Base-by-base conservation (phyloP, 306 rosid genomes). In the Neltuma alba region DNA sequence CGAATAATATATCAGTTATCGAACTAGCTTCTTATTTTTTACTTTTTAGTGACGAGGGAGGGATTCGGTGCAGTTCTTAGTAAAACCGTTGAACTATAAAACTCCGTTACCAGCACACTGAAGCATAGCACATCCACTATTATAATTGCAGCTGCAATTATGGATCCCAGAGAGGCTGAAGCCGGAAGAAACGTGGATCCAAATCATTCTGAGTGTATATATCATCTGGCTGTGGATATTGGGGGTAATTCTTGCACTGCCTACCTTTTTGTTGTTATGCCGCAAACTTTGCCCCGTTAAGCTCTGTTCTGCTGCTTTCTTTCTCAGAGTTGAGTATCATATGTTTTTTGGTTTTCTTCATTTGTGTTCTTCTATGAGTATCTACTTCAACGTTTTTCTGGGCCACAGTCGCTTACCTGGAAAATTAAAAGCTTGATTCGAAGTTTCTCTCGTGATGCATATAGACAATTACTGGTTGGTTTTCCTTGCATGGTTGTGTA, bases 151-250 rank as follows among this genome's bases (percentile, higher is more conserved):
- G 42, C 80, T 55, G 0, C 31, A 60, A 20, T 9, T 30, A 89
- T 90, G 98, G 95, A 91, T 88, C 83, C 66, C 37, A 79, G 33
- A 37, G 52, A 74, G 77, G 41, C 65, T 60, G 83, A 70, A 50
- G 71, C 58, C 61, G 57, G 66, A 48, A 45, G 41, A 34, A 71
- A 65, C 41, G 87, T 83, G 25, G 87, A 90, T 50, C 69, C 48
- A 60, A 84, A 74, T 28, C 80, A 77, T 67, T 70, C 72, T 38
- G 82, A 30, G 69, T 79, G 70, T 55, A 85, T 88, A 25, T 89
- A 94, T 86, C 91, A 94, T 82, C 87, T 92, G 45, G 94, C 98
- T 84, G 41, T 94, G 78, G 98, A 94, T 81, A 90, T 94, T 83
- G 97, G 97, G 81, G 98, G 97, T 88, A 76, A 78, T 72, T 70